Base-by-base conservation (phyloP, 192 early-diverging fungal genomes). In the Chytriomyces sp. region DNA sequence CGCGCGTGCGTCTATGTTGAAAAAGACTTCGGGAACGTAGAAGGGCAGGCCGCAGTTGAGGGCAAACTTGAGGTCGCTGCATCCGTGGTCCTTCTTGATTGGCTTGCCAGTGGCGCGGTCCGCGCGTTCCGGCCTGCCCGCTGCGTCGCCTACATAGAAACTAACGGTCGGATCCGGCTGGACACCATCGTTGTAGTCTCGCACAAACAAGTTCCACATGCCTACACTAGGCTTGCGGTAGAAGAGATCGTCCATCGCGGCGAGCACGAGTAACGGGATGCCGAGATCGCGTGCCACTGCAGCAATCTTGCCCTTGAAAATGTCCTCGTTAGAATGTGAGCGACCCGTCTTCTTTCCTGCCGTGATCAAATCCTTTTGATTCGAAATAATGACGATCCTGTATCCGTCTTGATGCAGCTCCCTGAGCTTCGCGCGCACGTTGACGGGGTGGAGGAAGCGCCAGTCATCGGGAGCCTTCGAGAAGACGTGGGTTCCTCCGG, bases 91-190 rank as follows among this genome's bases (percentile, higher is more conserved):
- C 64, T 86, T 88, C 26, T 79, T 76, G 0, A 67, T 76, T 6
- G 31, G 26, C 34, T 65, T 65, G 17, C 17, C 14, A n/a, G 22
- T 3, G 84, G 86, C 0, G 52, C 64, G 64, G 85, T 86, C 89
- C 91, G 92, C n/a, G 0, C 52, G 72, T 8, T 64, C 62, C 4
- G 44, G 59, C 38, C 96, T 75, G 1, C 96, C 95, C n/a, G 94
- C 94, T 3, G 95, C 96, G 79, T 98, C 96, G 28, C 96, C 96
- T 3, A 94, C 91, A 81, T 88, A 98, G 53, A 94, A 95, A 68
- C 89, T 91, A 2, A 73, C 57, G 5, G 44, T 52, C 39, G 56
- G 65, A 66, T 94, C 93, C 0, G 39, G 37, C 37, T 64, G 19
- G 28, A 58, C 31, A 25, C 32, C 5, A 22, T 72, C 80, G 32